A percentile compares a stretch with the other conserved stretches of the same genome.
Conservation (phyloP, 2,329 filamentous ascomycete genomes). For the Hypoxylon rubiginosum region DNA sequence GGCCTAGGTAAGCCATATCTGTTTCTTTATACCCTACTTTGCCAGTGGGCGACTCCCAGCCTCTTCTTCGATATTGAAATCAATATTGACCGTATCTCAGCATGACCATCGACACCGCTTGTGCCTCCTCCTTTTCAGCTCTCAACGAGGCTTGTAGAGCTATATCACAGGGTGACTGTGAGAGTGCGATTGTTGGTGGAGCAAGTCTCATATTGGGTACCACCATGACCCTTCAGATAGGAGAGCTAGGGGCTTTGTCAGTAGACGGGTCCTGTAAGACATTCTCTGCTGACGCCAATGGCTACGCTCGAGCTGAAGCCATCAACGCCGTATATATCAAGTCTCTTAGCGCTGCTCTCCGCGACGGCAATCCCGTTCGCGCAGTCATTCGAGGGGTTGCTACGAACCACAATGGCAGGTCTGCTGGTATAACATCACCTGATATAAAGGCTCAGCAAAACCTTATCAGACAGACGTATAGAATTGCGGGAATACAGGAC, state of each 20-base stretch:
- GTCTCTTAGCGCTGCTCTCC: constrained; percentile 59
- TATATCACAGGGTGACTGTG: constrained; percentile 26
- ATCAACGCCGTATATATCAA: constrained; percentile 61
- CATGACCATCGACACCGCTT: constrained; percentile 29
- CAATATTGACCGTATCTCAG: too few relatives aligned
- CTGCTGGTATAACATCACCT: constrained; percentile 41
- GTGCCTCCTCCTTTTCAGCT: constrained; percentile 33
- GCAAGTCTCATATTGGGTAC: constrained; percentile 30
- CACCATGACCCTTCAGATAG: constrained; percentile 51
- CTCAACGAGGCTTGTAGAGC: constrained; percentile 38
- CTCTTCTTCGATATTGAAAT: constrained; percentile 12
- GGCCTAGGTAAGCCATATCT: constrained; percentile 1
- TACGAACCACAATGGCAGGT: constrained; percentile 59
- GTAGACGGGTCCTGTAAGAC: constrained; percentile 47
- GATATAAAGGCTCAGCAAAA: constrained; percentile 38
- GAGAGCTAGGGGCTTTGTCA: constrained; percentile 53
- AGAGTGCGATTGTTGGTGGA: constrained; percentile 35
- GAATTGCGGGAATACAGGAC: too few relatives aligned
- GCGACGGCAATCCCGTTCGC: constrained; percentile 60
- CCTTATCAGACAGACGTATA: not conserved
- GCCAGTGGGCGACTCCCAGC: constrained; percentile 16
- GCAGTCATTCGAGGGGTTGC: constrained; percentile 56
- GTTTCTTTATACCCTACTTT: too few relatives aligned
- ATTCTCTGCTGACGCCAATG: constrained; percentile 61
- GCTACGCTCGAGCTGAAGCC: constrained; percentile 66